Percentiles rank a stretch among this genome's conserved stretches.
phyloP scores from a whole-genome alignment of 371 early-diverging fungal species.

The Zychaea mexicana region DNA sequence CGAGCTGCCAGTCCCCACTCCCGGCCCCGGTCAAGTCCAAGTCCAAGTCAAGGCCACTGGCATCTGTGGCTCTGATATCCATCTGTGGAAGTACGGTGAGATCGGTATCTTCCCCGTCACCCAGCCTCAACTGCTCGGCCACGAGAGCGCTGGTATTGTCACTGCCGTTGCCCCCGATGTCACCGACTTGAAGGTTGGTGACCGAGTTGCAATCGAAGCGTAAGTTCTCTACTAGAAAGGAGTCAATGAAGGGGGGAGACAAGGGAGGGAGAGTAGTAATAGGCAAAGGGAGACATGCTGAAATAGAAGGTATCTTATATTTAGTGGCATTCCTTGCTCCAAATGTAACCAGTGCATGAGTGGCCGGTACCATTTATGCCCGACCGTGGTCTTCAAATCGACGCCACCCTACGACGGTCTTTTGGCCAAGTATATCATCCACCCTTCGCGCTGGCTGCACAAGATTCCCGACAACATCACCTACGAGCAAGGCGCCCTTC shows the following conservation, averaged over 20 bases:
- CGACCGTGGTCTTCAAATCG: slow-evolving; percentile 47
- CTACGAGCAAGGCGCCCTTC: slow-evolving; percentile 44
- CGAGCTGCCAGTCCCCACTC: slow-evolving; percentile 43
- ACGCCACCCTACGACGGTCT: slow-evolving; percentile 49
- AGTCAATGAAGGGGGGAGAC: no score
- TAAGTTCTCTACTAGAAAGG: no score
- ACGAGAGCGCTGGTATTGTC: slow-evolving; percentile 51
- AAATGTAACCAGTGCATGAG: slow-evolving; percentile 46
- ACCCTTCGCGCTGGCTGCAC: slow-evolving; percentile 50
- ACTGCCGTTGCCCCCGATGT: slow-evolving; percentile 43
- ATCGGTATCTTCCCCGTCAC: slow-evolving; percentile 49
- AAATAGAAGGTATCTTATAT: neutral
- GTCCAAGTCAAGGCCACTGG: slow-evolving; percentile 50
- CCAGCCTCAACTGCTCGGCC: slow-evolving; percentile 43
- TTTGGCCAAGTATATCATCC: slow-evolving; percentile 46
- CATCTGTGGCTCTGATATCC: slow-evolving; percentile 50
- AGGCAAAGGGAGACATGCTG: no score
- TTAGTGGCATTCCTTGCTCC: slow-evolving; percentile 51
- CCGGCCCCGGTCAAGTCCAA: slow-evolving; percentile 35
- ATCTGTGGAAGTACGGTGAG: slow-evolving; percentile 48
- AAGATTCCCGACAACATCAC: slow-evolving; percentile 40
- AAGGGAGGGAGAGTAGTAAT: no score
- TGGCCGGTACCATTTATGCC: slow-evolving; percentile 50
- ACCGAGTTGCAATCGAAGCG: slow-evolving; percentile 41
- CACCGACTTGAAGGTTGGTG: slow-evolving; percentile 24